A percentile compares a stretch with the other conserved stretches of the same genome.
phyloP scores from a whole-genome alignment of 2,329 filamentous ascomycete genomes.

The Exserohilum turcica region DNA sequence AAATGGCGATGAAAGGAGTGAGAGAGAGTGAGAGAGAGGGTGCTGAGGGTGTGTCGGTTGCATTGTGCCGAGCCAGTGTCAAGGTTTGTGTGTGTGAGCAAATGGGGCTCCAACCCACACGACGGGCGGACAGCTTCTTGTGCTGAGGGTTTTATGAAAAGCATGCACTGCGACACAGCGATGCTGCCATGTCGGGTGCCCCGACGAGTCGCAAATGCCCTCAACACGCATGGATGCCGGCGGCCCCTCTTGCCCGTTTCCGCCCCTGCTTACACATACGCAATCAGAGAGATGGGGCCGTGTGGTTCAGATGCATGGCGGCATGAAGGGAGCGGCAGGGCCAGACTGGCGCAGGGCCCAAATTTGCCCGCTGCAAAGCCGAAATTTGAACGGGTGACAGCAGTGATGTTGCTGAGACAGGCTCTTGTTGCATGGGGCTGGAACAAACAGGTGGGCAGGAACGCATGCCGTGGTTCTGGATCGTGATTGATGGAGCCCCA shows the following conservation, averaged over 20 bases:
- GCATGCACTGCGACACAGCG: slow-evolving; percentile 1
- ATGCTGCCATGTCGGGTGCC: too few relatives aligned
- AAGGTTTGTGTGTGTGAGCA: too few relatives aligned
- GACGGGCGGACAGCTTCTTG: too few relatives aligned
- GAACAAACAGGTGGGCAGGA: slow-evolving; percentile 12
- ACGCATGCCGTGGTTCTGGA: slow-evolving; percentile 21
- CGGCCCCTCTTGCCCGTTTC: too few relatives aligned
- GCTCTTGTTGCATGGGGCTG: slow-evolving; percentile 14
- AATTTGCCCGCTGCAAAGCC: slow-evolving; percentile 12
- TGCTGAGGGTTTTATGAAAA: slow-evolving; percentile 1
- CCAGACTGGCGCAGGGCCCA: neutral
- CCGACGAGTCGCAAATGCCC: too few relatives aligned
- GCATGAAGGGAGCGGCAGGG: neutral
- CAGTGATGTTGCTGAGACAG: slow-evolving; percentile 20
- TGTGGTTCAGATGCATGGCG: too few relatives aligned
- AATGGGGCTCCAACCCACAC: too few relatives aligned
- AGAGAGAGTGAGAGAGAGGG: too few relatives aligned
- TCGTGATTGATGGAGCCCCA: slow-evolving; percentile 14
- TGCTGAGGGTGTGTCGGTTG: neutral
- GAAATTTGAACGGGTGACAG: slow-evolving; percentile 19
- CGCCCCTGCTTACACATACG: too few relatives aligned
- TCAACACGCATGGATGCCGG: too few relatives aligned
- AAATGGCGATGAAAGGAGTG: neutral
- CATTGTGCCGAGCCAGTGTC: neutral
- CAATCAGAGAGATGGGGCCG: too few relatives aligned